phyloP scores from a whole-genome alignment of 192 early-diverging fungal species.

The Globomyces pollinis-pini region DNA sequence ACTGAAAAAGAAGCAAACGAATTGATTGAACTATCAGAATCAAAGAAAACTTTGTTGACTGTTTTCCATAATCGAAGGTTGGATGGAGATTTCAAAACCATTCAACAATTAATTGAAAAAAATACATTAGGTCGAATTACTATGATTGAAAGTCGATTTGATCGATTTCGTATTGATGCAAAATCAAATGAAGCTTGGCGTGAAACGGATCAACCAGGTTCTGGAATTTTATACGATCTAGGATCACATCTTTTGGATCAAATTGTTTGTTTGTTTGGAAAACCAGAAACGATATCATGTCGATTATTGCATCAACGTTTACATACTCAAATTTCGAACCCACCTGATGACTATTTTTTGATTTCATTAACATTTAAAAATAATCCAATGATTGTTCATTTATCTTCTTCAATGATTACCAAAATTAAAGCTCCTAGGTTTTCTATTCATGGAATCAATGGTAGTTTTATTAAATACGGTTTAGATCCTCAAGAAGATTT shows the following conservation, averaged over 20 bases:
- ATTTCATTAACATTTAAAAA: slow-evolving; percentile 55
- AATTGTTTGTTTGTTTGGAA: slow-evolving; percentile 59
- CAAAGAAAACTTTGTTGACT: slow-evolving; percentile 49
- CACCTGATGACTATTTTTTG: slow-evolving; percentile 52
- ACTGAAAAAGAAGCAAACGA: slow-evolving; percentile 51
- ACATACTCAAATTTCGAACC: slow-evolving; percentile 19
- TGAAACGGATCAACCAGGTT: slow-evolving; percentile 54
- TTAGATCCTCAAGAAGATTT: slow-evolving; percentile 71
- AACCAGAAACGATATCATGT: slow-evolving; percentile 53
- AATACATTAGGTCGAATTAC: slow-evolving; percentile 58
- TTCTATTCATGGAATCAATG: slow-evolving; percentile 59
- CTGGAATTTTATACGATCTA: slow-evolving; percentile 69
- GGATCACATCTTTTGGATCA: slow-evolving; percentile 22
- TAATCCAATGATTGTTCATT: slow-evolving; percentile 43
- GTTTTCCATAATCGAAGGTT: slow-evolving; percentile 74
- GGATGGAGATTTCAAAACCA: slow-evolving; percentile 76
- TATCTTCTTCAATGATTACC: slow-evolving; percentile 64
- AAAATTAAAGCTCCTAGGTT: slow-evolving; percentile 55
- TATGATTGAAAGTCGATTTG: slow-evolving; percentile 66
- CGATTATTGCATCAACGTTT: slow-evolving; percentile 60
- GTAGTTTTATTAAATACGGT: slow-evolving; percentile 57
- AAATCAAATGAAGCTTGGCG: slow-evolving; percentile 61
- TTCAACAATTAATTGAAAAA: slow-evolving; percentile 47
- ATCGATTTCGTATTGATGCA: slow-evolving; percentile 59
- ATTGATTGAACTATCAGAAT: slow-evolving; percentile 48